Conservation (phyloP, 805 yeast species). For the Candida multigemmis region DNA sequence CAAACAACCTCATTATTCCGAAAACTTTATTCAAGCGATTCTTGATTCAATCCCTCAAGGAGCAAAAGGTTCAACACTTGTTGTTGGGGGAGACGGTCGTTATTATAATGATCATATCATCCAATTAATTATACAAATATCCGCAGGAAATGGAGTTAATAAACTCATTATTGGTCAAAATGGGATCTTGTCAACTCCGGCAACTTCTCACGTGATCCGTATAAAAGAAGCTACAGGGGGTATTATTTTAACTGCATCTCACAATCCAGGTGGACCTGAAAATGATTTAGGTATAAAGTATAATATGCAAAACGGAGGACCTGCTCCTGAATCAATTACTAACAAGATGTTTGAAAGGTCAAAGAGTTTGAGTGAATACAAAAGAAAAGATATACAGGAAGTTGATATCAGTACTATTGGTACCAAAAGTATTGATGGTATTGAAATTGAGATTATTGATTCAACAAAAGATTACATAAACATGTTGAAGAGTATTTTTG, state of each 20-base stretch:
- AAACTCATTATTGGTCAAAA: conserved; percentile 80
- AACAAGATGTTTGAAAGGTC: conserved; percentile 74
- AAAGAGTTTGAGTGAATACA: conserved; percentile 48
- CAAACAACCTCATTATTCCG: conserved; percentile 74
- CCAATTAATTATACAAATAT: conserved; percentile 71
- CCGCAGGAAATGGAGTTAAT: conserved; percentile 85
- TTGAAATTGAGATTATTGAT: conserved; percentile 76
- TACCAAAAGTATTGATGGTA: conserved; percentile 37
- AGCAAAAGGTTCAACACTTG: conserved; percentile 59
- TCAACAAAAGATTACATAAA: conserved; percentile 69
- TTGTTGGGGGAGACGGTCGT: conserved; percentile 96
- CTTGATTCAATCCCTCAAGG: conserved; percentile 90
- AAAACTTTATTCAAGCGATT: conserved; percentile 86
- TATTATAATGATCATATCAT: conserved; percentile 78
- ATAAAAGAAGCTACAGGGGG: conserved; percentile 78
- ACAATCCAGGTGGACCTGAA: conserved; percentile 94
- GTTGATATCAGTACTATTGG: conserved; percentile 61
- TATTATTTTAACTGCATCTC: conserved; percentile 91
- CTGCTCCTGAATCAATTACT: conserved; percentile 95
- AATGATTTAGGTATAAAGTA: conserved; percentile 94
- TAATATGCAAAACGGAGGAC: conserved; percentile 92
- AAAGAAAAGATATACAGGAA: conserved; percentile 48
- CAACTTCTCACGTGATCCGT: conserved; percentile 90
- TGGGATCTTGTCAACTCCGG: conserved; percentile 91
- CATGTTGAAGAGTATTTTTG: conserved; percentile 79